Evolutionary conservation across 2,329 filamentous ascomycete species (phyloP).

Genomic region (Ascochyta rabiei): DNA sequence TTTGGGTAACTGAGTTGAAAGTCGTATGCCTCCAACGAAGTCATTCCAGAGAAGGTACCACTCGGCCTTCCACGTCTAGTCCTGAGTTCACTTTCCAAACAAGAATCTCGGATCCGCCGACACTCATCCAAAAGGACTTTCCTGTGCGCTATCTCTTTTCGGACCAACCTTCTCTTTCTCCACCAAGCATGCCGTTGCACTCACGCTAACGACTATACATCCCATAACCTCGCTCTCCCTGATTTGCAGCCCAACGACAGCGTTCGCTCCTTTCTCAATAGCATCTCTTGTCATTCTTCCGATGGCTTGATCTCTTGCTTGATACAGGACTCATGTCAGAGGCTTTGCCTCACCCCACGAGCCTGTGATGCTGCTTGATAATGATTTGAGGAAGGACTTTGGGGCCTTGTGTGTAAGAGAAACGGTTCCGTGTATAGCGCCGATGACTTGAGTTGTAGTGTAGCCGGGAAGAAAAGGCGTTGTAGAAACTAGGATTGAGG

Average conservation of each 20-base stretch:
- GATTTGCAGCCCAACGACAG: conserved; percentile 38
- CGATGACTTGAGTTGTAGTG: conserved; percentile 33
- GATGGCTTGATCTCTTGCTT: conserved; percentile 43
- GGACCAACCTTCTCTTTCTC: conserved; percentile 25
- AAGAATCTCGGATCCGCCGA: background rate
- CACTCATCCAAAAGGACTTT: conserved; percentile 19
- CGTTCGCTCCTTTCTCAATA: conserved; percentile 40
- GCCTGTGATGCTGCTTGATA: conserved; percentile 24
- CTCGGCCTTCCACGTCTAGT: background rate
- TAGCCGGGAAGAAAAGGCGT: conserved; percentile 37
- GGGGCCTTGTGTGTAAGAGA: conserved; percentile 43
- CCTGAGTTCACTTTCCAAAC: background rate
- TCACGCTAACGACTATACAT: conserved; percentile 41
- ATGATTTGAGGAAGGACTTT: conserved; percentile 42
- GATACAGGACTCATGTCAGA: conserved; percentile 40
- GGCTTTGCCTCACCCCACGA: conserved; percentile 41
- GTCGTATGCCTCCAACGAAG: background rate
- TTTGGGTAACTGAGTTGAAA: background rate
- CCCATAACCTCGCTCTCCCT: conserved; percentile 43
- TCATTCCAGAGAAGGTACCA: background rate
- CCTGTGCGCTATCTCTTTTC: conserved; percentile 33
- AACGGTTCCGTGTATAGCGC: conserved; percentile 41
- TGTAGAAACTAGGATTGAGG: conserved; percentile 38
- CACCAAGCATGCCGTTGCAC: conserved; percentile 42
- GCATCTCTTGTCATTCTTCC: conserved; percentile 44